phyloP scores from a whole-genome alignment of 2,329 filamentous ascomycete genomes.

The Aspergillus ochraceus region DNA sequence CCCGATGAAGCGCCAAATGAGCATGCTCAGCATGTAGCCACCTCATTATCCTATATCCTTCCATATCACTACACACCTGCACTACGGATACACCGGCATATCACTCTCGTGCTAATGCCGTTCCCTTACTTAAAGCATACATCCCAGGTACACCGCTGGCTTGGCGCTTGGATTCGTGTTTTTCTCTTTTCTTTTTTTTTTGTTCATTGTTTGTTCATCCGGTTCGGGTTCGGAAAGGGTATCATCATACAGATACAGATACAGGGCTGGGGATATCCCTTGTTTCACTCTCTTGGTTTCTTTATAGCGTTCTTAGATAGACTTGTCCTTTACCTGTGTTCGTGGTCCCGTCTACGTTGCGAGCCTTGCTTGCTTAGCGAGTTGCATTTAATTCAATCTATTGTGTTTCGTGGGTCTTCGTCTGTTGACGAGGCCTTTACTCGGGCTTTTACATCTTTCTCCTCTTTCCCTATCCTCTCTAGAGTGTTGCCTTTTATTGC shows the following conservation, averaged over 20 bases:
- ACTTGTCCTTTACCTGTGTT: neutral
- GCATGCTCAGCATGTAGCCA: constrained; percentile 62
- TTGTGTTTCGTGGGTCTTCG: neutral
- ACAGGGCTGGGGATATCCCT: neutral
- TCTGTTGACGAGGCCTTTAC: neutral
- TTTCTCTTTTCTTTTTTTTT: neutral
- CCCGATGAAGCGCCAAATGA: constrained; percentile 72
- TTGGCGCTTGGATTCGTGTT: neutral
- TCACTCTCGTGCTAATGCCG: neutral
- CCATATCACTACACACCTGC: neutral
- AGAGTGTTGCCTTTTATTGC: too few relatives aligned
- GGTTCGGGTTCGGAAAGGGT: too few relatives aligned
- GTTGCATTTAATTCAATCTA: neutral
- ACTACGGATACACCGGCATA: too few relatives aligned
- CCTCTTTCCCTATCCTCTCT: too few relatives aligned
- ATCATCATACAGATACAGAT: neutral
- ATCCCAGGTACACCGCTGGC: neutral
- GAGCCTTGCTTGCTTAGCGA: neutral
- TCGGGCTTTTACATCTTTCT: too few relatives aligned
- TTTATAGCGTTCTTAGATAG: neutral
- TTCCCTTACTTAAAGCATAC: neutral
- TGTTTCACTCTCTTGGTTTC: neutral
- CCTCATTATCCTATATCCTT: neutral
- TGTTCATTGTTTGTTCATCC: too few relatives aligned
- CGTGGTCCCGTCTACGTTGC: too few relatives aligned